Conservation (phyloP, 2,329 filamentous ascomycete genomes). For the Cordyceps tenuipes region DNA sequence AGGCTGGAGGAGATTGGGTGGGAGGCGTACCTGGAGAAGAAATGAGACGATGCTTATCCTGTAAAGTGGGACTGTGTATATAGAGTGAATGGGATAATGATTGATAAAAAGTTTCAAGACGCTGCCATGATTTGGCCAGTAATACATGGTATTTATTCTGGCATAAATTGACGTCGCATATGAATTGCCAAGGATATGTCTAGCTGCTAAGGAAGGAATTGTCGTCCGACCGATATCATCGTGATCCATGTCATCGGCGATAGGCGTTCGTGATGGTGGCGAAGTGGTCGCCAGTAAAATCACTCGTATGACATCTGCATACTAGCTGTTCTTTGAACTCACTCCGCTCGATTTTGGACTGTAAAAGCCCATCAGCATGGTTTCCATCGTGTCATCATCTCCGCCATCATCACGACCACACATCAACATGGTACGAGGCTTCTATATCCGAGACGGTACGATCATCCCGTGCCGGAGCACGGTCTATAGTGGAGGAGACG, state of each 20-base stretch:
- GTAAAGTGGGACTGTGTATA: neutral
- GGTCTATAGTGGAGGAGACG: too few species aligned
- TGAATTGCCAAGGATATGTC: neutral
- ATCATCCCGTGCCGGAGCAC: too few species aligned
- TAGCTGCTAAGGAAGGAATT: neutral
- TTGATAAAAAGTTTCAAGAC: neutral
- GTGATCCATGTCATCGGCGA: neutral
- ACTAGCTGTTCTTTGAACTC: too few species aligned
- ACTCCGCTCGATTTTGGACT: too few species aligned
- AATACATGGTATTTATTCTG: neutral
- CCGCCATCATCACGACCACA: too few species aligned
- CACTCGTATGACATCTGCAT: too few species aligned
- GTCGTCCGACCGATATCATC: neutral
- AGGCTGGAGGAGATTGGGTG: conserved; percentile 48
- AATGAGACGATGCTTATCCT: neutral
- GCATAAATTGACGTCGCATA: neutral
- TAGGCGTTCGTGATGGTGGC: too few species aligned
- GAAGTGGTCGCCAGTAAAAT: too few species aligned
- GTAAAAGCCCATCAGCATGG: too few species aligned
- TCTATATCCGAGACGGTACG: too few species aligned
- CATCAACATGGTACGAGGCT: too few species aligned
- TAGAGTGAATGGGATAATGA: neutral
- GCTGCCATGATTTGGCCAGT: neutral
- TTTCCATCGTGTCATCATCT: too few species aligned
- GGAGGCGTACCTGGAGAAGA: conserved; percentile 42